A percentile compares a stretch with the other conserved stretches of the same genome.
Evolutionary conservation across 2,329 filamentous ascomycete species (phyloP).

Genomic region (Epichloe aotearoae): DNA sequence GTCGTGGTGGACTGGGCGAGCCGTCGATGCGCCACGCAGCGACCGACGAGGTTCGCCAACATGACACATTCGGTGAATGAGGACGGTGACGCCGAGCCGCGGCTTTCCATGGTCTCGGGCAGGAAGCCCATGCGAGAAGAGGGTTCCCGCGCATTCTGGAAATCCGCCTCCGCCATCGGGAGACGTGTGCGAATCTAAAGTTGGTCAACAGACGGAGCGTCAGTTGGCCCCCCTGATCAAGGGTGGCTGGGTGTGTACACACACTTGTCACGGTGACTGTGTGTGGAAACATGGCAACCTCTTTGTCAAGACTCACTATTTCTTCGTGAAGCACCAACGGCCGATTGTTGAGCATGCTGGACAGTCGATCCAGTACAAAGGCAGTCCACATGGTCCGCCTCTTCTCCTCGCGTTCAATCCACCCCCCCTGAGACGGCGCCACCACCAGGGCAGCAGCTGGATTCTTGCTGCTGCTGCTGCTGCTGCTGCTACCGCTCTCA

Average conservation of each 20-base stretch:
- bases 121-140: background rate
- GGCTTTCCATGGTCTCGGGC: background rate
- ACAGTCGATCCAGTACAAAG: background rate
- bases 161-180: background rate
- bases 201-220: too few species aligned
- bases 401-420: background rate
- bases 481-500: background rate
- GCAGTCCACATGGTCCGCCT: background rate
- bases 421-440: background rate
- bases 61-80: background rate
- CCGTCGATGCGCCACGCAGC: background rate
- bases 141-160: background rate
- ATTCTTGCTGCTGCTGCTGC: background rate
- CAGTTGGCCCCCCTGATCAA: too few species aligned
- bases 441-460: background rate
- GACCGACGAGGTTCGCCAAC: background rate
- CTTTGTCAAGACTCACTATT: background rate
- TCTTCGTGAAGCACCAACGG: background rate
- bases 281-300: background rate
- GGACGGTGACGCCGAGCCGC: background rate
- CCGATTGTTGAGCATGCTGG: background rate
- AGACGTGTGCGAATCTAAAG: background rate
- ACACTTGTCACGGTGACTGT: background rate
- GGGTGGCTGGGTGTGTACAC: background rate
- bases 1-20: background rate